phyloP scores from a whole-genome alignment of 805 yeast genomes.

The Candida montana region DNA sequence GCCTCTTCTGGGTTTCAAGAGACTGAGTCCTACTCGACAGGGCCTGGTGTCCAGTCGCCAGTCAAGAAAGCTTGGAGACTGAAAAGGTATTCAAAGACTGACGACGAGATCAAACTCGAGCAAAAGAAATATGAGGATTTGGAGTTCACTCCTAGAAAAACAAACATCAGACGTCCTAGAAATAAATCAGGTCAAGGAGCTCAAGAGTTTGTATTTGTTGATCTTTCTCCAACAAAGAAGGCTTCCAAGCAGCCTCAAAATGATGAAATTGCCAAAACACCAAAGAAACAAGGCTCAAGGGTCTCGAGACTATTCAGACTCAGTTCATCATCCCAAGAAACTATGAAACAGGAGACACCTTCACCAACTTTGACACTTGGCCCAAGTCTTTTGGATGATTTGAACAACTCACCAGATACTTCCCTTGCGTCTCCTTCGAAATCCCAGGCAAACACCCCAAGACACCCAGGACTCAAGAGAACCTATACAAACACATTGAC shows the following conservation, averaged over 20 bases:
- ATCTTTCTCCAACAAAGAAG: slow-evolving; percentile 25
- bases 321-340: slow-evolving; percentile 6
- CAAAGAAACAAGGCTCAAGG: slow-evolving; percentile 11
- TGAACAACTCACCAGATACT: background rate
- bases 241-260: slow-evolving; percentile 2
- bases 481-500: slow-evolving; percentile 8
- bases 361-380: background rate
- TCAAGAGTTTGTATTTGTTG: slow-evolving; percentile 27
- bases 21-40: no score
- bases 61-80: slow-evolving; percentile 25
- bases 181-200: slow-evolving; percentile 19
- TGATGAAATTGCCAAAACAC: background rate
- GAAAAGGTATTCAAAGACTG: slow-evolving; percentile 21
- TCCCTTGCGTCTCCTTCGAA: background rate
- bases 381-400: background rate
- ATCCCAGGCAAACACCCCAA: background rate
- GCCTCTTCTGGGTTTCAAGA: no score
- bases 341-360: background rate
- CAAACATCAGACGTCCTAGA: slow-evolving; percentile 22
- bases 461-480: slow-evolving; percentile 9
- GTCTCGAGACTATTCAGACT: slow-evolving; percentile 8
- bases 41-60: slow-evolving; percentile 6
- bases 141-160: slow-evolving; percentile 23
- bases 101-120: slow-evolving; percentile 21
- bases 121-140: slow-evolving; percentile 20